Base-by-base conservation (phyloP, 106 monocot genomes). In the Allium cepa region DNA sequence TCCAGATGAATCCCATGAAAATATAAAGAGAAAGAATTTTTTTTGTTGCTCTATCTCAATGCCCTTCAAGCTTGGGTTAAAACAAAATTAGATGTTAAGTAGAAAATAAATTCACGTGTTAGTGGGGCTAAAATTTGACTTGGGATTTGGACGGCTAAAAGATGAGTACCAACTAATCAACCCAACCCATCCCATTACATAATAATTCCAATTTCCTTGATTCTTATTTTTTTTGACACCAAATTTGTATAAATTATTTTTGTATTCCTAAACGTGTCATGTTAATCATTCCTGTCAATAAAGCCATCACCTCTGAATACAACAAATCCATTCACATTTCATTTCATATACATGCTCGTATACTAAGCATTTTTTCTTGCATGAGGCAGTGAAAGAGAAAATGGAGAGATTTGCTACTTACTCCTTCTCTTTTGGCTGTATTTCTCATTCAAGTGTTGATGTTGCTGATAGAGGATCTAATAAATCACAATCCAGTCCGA, bases 391-490 rank as follows among this genome's bases (percentile, higher is more conserved):
- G 75, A 82, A 72, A 64, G 69, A 75, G 9, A 28, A 59, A 59
- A 84, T 82, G 72, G 87, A 90, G 75, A 80, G 77, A 70, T 78
- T 94, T 48, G 66, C 71, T 59, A 62, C 74, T 49, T 78, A 90
- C 52, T 87, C 90, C 59, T 94, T 90, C 85, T 90, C 87, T 5
- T 57, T 69, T 3, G 85, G 85, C 57, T 95, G 94, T 50, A 73
- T 79, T 47, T 91, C 91, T 53, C 83, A 83, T 46, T 88, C 94
- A 2, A 88, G 91, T 67, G 69, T 88, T n/a, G 72, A 68, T 0
- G 83, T 91, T n/a, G 18, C 58, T 47, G 75, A 78, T 16, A 72
- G 62, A 47, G 75, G 78, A 16, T 67, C 56, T 4, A 77, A 69
- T 66, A 85, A 76, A 63, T 49, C 67, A n/a, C 80, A 70, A 13